phyloP scores from a whole-genome alignment of 768 basidiomycete genomes.

The Rubroboletus pulcherrimus region DNA sequence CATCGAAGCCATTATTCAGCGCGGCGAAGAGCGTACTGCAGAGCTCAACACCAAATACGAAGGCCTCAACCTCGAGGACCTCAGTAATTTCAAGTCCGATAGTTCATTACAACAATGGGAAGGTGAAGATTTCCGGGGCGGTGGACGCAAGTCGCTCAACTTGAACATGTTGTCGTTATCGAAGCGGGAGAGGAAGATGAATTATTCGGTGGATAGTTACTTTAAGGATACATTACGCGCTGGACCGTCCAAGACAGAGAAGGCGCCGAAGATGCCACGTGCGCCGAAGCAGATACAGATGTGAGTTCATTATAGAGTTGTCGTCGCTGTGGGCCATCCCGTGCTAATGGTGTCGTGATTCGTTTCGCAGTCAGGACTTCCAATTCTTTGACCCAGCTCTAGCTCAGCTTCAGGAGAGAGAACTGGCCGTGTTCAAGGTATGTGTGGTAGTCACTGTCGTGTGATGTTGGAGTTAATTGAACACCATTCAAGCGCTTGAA shows the following conservation, averaged over 20 bases:
- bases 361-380: conserved; percentile 73
- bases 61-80: conserved; percentile 85
- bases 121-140: conserved; percentile 84
- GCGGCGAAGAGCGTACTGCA: conserved; percentile 86
- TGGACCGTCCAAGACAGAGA: conserved; percentile 74
- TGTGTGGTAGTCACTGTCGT: not conserved
- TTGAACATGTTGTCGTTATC: conserved; percentile 82
- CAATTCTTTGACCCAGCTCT: conserved; percentile 91
- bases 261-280: conserved; percentile 76
- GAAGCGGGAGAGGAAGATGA: conserved; percentile 90
- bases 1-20: conserved; percentile 89
- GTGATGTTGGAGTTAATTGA: not conserved
- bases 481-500: conserved; percentile 49
- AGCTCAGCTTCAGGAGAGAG: conserved; percentile 79
- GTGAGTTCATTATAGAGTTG: conserved; percentile 41
- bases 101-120: conserved; percentile 92
- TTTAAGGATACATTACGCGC: conserved; percentile 89
- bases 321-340: not conserved
- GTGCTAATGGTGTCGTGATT: not conserved
- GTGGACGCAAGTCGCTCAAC: conserved; percentile 69
- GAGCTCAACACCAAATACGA: conserved; percentile 92
- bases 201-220: conserved; percentile 93
- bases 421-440: conserved; percentile 78
- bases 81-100: conserved; percentile 96
- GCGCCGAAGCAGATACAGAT: conserved; percentile 86